Evolutionary conservation across 495 filamentous ascomycete species (phyloP).

Genomic region (Rhizodiscina lignyota): DNA sequence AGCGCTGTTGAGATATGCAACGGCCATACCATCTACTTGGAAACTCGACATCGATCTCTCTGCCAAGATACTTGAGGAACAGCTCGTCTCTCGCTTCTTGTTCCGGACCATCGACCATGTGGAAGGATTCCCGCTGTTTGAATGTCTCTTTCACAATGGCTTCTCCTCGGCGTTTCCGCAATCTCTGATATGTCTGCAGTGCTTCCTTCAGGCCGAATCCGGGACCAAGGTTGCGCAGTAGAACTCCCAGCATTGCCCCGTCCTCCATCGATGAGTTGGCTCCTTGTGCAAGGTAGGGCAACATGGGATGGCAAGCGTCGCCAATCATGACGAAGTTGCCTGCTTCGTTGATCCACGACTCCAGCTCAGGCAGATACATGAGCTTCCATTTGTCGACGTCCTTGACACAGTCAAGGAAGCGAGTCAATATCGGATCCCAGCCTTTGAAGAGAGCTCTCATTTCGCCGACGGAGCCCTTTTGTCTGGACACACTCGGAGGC

Average conservation of each 20-base stretch:
- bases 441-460: constrained; percentile 43
- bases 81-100: constrained; percentile 9
- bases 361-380: constrained; percentile 38
- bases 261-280: constrained; percentile 35
- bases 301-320: constrained; percentile 53
- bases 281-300: constrained; percentile 45
- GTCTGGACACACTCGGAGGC: constrained; percentile 34
- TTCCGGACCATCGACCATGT: constrained; percentile 9
- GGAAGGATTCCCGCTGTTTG: constrained; percentile 8
- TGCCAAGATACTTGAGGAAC: too few species aligned
- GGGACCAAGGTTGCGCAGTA: constrained; percentile 18
- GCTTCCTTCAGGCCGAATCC: neutral
- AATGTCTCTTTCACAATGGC: constrained; percentile 9
- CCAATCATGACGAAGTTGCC: constrained; percentile 45
- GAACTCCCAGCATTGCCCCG: constrained; percentile 30
- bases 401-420: constrained; percentile 24
- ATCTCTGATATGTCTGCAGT: constrained; percentile 6
- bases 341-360: constrained; percentile 37
- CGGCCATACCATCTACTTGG: too few species aligned
- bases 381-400: constrained; percentile 52
- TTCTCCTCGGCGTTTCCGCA: constrained; percentile 9
- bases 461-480: constrained; percentile 43
- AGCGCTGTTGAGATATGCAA: too few species aligned
- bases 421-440: constrained; percentile 29
- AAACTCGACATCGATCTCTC: too few species aligned